A percentile compares a stretch with the other conserved stretches of the same genome.
phyloP scores from a whole-genome alignment of 2,329 filamentous ascomycete genomes.

The Ceratocystis lukuohia region DNA sequence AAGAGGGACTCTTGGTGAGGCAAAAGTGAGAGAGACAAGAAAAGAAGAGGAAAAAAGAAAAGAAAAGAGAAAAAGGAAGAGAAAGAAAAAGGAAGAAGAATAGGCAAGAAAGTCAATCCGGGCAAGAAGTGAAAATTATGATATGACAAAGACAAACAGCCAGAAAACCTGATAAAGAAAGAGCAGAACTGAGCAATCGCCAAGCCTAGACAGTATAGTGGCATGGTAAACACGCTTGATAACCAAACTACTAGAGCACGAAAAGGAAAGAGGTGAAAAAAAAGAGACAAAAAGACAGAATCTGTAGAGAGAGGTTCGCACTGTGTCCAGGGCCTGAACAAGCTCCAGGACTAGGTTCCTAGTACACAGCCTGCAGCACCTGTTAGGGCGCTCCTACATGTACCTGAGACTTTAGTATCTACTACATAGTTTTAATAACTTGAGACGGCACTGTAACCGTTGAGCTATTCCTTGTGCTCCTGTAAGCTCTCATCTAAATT shows the following conservation, averaged over 20 bases:
- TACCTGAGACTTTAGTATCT: background rate
- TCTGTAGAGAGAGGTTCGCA: background rate
- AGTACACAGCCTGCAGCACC: background rate
- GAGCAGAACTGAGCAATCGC: background rate
- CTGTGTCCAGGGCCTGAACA: background rate
- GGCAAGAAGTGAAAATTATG: slow-evolving; percentile 4
- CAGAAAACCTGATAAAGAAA: background rate
- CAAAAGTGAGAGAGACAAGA: background rate
- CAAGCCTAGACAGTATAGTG: background rate
- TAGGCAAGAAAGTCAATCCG: background rate
- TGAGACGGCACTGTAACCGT: slow-evolving; percentile 2
- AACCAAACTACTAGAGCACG: background rate
- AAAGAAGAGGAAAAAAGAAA: background rate
- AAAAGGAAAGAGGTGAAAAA: background rate
- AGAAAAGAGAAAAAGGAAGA: background rate
- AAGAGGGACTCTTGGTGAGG: background rate
- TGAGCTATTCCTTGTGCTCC: slow-evolving; percentile 4
- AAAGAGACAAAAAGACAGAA: background rate
- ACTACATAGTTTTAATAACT: background rate
- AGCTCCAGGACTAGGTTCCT: background rate
- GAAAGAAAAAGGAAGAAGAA: background rate
- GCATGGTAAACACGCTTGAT: slow-evolving; percentile 4
- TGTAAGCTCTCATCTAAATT: slow-evolving; percentile 6
- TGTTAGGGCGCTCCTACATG: background rate
- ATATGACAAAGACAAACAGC: slow-evolving; percentile 9